phyloP scores from a whole-genome alignment of 176 grass and related monocot species.

The Triticum urartu region DNA sequence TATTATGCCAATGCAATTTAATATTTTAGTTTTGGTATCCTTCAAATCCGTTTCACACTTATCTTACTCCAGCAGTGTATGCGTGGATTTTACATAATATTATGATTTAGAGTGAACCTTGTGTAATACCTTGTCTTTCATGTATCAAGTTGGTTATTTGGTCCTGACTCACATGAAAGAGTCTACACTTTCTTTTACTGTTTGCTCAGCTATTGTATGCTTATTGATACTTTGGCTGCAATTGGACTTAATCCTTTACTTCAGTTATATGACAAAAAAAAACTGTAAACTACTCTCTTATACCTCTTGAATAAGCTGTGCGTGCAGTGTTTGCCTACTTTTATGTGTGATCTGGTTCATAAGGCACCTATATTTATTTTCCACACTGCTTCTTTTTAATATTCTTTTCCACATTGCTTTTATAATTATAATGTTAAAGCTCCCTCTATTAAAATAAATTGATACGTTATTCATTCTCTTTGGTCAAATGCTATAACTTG shows the following conservation, averaged over 20 bases:
- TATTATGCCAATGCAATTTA: not conserved
- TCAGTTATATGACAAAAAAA: not conserved
- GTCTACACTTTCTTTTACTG: not conserved
- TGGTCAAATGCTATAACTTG: conserved; percentile 3
- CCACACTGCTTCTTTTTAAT: not conserved
- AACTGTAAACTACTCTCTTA: not conserved
- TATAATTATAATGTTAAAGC: conserved; percentile 15
- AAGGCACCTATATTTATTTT: not conserved
- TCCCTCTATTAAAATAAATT: not conserved
- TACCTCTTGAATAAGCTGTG: not conserved
- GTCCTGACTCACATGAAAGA: not conserved
- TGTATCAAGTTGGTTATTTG: not conserved
- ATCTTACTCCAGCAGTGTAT: not conserved
- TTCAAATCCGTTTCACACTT: not conserved
- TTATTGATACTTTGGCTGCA: not conserved
- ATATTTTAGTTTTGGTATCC: not conserved
- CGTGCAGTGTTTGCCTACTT: not conserved
- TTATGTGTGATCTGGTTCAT: conserved; percentile 2
- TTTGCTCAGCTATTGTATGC: not conserved
- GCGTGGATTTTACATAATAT: not conserved
- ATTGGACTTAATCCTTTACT: not conserved
- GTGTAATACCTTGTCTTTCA: not conserved
- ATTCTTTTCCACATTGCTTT: not conserved
- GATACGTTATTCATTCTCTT: not conserved
- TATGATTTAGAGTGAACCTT: not conserved